These are phyloP conservation scores for Zychaea mexicana DNA, from an alignment of 371 early-diverging fungal species.

Conservation along the genomic window DNA sequence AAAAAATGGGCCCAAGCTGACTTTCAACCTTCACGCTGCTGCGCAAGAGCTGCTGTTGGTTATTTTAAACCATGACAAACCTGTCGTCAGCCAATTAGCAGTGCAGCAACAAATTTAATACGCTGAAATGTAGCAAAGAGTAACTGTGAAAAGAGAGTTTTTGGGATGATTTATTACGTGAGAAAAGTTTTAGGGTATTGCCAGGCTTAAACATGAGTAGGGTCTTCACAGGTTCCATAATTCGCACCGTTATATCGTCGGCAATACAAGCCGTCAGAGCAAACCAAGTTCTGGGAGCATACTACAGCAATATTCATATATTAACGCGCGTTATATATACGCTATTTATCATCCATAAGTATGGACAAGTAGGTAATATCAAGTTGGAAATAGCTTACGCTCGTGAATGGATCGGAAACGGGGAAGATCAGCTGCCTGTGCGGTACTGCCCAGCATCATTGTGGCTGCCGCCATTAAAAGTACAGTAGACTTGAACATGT, in stretches of 20 bases:
- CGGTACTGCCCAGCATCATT: background rate
- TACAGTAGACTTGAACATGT: conserved; percentile 5
- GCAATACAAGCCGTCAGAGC: conserved; percentile 28
- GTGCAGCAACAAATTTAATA: too few species aligned
- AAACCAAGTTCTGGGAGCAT: conserved; percentile 43
- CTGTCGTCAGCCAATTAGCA: too few species aligned
- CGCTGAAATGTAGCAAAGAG: background rate
- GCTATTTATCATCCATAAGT: too few species aligned
- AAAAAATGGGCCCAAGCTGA: too few species aligned
- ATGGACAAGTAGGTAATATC: too few species aligned
- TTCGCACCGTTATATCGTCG: conserved; percentile 29
- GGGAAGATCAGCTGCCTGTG: conserved; percentile 12
- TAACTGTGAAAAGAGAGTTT: background rate
- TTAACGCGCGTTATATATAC: background rate
- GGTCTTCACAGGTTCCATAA: conserved; percentile 39
- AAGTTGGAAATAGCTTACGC: conserved; percentile 17
- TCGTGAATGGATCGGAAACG: conserved; percentile 13
- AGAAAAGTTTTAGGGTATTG: background rate
- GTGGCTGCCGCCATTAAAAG: background rate
- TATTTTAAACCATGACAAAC: too few species aligned
- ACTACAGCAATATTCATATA: conserved; percentile 17
- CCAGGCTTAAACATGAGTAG: conserved; percentile 8
- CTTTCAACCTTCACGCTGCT: too few species aligned
- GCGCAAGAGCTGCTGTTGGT: too few species aligned
- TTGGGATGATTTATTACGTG: background rate